These are phyloP conservation scores for Acanthamoeba rhysodes DNA, from an alignment of 208 protist genomes.

Conservation along the genomic window DNA sequence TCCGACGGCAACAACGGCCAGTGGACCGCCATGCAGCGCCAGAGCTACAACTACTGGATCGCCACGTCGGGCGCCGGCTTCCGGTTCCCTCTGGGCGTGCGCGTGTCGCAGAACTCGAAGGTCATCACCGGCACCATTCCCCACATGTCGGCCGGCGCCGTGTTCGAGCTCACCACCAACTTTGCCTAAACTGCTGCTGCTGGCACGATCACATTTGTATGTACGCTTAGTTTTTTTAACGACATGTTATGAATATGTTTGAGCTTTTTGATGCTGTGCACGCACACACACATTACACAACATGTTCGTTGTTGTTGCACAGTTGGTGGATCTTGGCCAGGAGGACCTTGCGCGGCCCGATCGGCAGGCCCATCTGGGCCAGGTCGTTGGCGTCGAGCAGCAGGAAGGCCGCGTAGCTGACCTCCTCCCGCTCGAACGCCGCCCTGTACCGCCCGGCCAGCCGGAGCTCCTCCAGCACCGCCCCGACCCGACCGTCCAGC, in stretches of 20 bases:
- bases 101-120: slow-evolving; percentile 23
- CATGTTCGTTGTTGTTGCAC: background rate
- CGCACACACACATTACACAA: no score
- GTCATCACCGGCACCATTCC: slow-evolving; percentile 1
- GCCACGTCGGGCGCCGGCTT: slow-evolving; percentile 3
- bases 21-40: background rate
- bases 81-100: background rate
- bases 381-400: slow-evolving; percentile 1
- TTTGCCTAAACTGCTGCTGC: background rate
- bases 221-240: no score
- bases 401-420: slow-evolving; percentile 3
- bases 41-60: slow-evolving; percentile 73
- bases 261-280: no score
- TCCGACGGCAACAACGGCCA: background rate
- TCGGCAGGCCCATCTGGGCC: background rate
- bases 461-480: background rate
- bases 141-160: background rate
- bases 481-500: background rate
- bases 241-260: no score
- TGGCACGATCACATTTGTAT: no score
- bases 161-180: background rate
- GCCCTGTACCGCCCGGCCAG: background rate
- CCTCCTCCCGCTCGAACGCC: background rate
- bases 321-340: background rate
- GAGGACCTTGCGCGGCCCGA: background rate